Evolutionary conservation across 495 filamentous ascomycete genomes (phyloP).

Genomic region (Hypoxylon subgilvum): DNA sequence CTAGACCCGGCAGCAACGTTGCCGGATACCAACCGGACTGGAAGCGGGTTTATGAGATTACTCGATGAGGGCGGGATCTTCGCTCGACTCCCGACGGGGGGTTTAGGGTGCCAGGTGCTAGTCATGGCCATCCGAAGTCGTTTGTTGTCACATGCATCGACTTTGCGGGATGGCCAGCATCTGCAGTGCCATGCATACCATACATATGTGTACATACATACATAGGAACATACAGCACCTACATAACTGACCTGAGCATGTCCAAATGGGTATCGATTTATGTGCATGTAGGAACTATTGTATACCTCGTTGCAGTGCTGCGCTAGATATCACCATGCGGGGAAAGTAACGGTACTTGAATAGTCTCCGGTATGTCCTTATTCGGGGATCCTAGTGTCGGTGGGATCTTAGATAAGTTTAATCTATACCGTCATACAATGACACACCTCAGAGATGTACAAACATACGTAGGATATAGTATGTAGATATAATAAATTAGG

Average conservation of each 20-base stretch:
- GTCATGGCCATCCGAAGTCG: slow-evolving; percentile 1
- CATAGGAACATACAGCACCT: too few species aligned
- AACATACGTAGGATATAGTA: too few species aligned
- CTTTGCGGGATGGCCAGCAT: slow-evolving; percentile 2
- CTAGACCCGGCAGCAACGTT: slow-evolving; percentile 14
- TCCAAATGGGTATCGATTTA: not conserved
- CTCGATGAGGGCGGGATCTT: slow-evolving; percentile 24
- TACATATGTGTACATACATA: slow-evolving; percentile 4
- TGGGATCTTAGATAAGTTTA: slow-evolving; percentile 25
- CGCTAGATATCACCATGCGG: slow-evolving; percentile 24
- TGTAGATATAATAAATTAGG: not conserved
- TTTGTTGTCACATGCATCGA: slow-evolving; percentile 27
- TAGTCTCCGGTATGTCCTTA: not conserved
- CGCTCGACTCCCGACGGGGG: slow-evolving; percentile 1
- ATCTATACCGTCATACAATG: too few species aligned
- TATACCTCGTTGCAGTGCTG: slow-evolving; percentile 1
- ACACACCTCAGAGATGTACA: too few species aligned
- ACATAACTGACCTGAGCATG: too few species aligned
- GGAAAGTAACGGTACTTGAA: slow-evolving; percentile 31
- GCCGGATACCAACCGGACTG: slow-evolving; percentile 22
- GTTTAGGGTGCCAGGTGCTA: not conserved
- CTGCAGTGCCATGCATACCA: slow-evolving; percentile 4
- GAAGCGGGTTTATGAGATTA: slow-evolving; percentile 27
- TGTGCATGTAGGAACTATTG: too few species aligned
- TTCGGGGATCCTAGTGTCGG: not conserved